Evolutionary conservation across 768 basidiomycete genomes (phyloP), one percentile per base, ranked within the genome.

Genomic region (Tremella fuciformis): DNA sequence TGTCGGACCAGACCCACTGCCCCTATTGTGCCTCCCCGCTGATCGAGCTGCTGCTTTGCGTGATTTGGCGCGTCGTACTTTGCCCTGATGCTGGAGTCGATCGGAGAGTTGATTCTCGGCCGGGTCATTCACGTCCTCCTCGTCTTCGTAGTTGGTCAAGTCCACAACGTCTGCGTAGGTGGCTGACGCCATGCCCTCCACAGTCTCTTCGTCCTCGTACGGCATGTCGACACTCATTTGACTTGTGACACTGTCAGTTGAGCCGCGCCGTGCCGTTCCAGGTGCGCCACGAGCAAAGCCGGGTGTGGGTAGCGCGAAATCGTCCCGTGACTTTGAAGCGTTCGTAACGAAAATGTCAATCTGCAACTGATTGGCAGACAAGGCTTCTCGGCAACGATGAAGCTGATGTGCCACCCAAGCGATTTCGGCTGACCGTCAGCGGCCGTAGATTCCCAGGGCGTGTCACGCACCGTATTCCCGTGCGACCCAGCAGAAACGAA

Each of bases 91-190:
- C 71, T 80, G 81, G 29, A 89, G 75, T 26, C 74, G 76, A 25
- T 77, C 71, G 52, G 81, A 84, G 22, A 89, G 77, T 42, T 68
- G 53, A 59, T 77, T 74, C 64, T 88, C 87, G 8, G 82, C 85
- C 1, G 83, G 84, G 18, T 83, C 73, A 15, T 79, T 76, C 13
- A 81, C 77, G 59, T 87, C 84, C 55, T 79, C 79, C 61, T 90
- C 88, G 22, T 87, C 88, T 59, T 89, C 86, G 67, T 88, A 90
- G 67, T 88, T 86, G 3, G 87, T 87, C 58, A 86, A 76, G 63
- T 89, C 86, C 3, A 86, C 76, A 1, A 83, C 80, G 26, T 72
- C 70, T 9, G 65, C 60, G 50, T 65, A 67, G 25, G 54, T 57
- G 7, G 53, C 52, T 2, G 59, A 46, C 19, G 66, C 37, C 25